Evolutionary conservation across 768 basidiomycete genomes (phyloP).

Genomic region (Suillus cothurnatus): DNA sequence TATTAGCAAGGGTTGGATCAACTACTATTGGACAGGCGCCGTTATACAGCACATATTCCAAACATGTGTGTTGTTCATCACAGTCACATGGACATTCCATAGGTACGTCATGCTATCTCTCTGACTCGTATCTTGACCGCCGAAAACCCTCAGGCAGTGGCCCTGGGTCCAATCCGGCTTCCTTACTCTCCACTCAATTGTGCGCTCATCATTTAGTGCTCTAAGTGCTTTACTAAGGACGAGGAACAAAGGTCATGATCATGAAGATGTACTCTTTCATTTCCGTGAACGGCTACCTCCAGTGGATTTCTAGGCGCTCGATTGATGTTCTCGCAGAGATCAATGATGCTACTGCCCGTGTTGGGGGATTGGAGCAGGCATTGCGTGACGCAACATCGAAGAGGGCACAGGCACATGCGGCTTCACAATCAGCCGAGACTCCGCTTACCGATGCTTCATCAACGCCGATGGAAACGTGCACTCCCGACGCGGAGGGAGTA

Average conservation of each 20-base stretch:
- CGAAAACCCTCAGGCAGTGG: slow-evolving; percentile 64
- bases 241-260: slow-evolving; percentile 62
- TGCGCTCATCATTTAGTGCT: slow-evolving; percentile 33
- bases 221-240: background rate
- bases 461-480: slow-evolving; percentile 37
- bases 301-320: slow-evolving; percentile 51
- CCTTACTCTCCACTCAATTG: slow-evolving; percentile 83
- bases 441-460: slow-evolving; percentile 13
- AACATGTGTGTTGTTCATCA: slow-evolving; percentile 65
- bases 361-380: slow-evolving; percentile 73
- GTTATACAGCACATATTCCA: slow-evolving; percentile 83
- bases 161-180: slow-evolving; percentile 97
- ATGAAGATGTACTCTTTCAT: slow-evolving; percentile 98
- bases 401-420: slow-evolving; percentile 22
- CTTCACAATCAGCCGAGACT: slow-evolving; percentile 28
- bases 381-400: slow-evolving; percentile 46
- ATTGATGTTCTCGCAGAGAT: slow-evolving; percentile 46
- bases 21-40: slow-evolving; percentile 76
- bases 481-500: slow-evolving; percentile 48
- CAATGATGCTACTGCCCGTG: slow-evolving; percentile 41
- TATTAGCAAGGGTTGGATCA: slow-evolving; percentile 76
- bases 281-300: slow-evolving; percentile 83
- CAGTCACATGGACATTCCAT: slow-evolving; percentile 90
- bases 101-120: slow-evolving; percentile 42
- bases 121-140: background rate